Base-by-base conservation (phyloP, 164 flowering plant species). In the Vitis amurensis region DNA sequence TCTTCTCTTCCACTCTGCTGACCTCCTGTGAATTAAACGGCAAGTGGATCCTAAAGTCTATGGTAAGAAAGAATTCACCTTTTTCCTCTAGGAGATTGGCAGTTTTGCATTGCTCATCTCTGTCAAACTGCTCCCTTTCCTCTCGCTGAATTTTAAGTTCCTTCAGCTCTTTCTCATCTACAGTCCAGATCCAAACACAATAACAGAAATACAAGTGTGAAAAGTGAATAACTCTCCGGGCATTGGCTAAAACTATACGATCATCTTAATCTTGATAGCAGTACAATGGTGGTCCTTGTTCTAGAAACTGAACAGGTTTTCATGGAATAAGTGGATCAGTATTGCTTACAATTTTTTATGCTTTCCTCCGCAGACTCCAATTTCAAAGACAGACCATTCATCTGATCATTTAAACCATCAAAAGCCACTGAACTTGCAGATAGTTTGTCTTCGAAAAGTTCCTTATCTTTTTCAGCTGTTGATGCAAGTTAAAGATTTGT, bases 401-500 rank as follows among this genome's bases (percentile, higher is more conserved):
- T 79, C 69, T 88, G 84, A 52, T 81, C 78, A 37, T 89, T 84
- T 74, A 93, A 73, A 65, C 71, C 76, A 64, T 92, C 97, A 67
- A 96, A 70, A 61, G 85, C 86, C 61, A 61, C 71, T 52, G 86
- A 79, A 74, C 81, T 83, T 53, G 80, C 79, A 73, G 85, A 76
- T 31, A 90, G 70, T 74, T 85, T 93, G 50, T 78, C 81, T 80
- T 90, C 92, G 59, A 88, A 88, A 55, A 73, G 60, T 64, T 79
- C 87, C 79, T 89, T 93, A 73, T 89, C 97, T 73, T 85, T 88
- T 81, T 93, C 97, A 82, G 95, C 99, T 96, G 83, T 72, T 57
- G 44, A 76, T 59, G 57, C 50, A 78, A 63, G 56, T 60, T 64
- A 49, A 55, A 31, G 59, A 67, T 17, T 23, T 23, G 27, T 23